Evolutionary conservation across 2,329 filamentous ascomycete genomes (phyloP), one percentile per base, ranked within the genome.

Genomic region (Lasiodiplodia gonubiensis): DNA sequence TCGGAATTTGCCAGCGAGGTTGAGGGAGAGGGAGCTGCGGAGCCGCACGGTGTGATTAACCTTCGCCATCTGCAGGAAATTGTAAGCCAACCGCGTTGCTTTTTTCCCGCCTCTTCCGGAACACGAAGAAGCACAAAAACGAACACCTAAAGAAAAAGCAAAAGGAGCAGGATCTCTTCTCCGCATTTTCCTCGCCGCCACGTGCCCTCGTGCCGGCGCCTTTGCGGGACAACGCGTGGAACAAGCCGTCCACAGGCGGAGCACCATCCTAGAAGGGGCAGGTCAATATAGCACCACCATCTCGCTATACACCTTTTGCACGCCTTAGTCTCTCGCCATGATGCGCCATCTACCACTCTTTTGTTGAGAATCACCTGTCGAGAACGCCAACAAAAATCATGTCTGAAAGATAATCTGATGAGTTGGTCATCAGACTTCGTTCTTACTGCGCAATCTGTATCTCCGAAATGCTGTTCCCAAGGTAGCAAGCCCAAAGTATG

Each of bases 281-380:
- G 57, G 57, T 61, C 39, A 21, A 61, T 49, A 61, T 61, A 48
- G 18, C 57, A 42, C 37, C 16, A 53, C 48, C 35, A 39, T 61
- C 23, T 61, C 27, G 16, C 57, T 42, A 14, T 54, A 16, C 11
- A 64, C 61, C 23, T 7, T 53, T 23, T 51, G 4, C 25, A 4
- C 12, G 21, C 23, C 7, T 14, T 48, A 23, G 35, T 39, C 48
- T 54, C 48, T 25, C 51, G n/a, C 21, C 10, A 61, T 21, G 5
- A 61, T 46, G 25, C 23, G 14, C 35, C 12, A 57, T 33, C 8
- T 33, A 33, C 30, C 7, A 33, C 30, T 46, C 42, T 21, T 21
- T 46, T 46, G 42, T 46, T 46, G 42, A 18, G 42, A 46, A 11
- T 1, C 7, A 21, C 18, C n/a, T 8, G n/a, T 21, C 2, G 8